phyloP scores from a whole-genome alignment of 2,329 filamentous ascomycete species.

The Alternaria solani region DNA sequence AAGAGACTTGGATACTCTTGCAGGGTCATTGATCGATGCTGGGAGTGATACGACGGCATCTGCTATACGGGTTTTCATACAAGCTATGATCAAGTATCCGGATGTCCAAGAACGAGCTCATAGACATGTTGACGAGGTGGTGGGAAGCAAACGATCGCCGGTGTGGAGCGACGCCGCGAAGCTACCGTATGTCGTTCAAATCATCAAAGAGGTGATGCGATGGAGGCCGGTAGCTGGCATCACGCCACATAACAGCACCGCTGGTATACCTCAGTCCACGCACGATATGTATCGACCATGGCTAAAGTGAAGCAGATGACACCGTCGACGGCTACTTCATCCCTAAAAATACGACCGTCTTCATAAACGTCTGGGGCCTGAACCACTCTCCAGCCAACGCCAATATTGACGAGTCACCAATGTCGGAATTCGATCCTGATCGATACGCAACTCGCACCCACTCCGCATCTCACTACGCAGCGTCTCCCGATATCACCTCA shows the following conservation, averaged over 20 bases:
- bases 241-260: neutral
- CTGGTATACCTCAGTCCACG: neutral
- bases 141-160: conserved; percentile 19
- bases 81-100: conserved; percentile 12
- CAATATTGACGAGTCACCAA: conserved; percentile 21
- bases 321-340: conserved; percentile 49
- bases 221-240: conserved; percentile 40
- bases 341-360: conserved; percentile 39
- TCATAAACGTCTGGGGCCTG: conserved; percentile 41
- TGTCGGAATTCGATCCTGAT: conserved; percentile 46
- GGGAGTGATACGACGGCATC: conserved; percentile 42
- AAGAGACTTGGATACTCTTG: conserved; percentile 49
- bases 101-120: conserved; percentile 39
- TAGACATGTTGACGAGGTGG: conserved; percentile 40
- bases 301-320: conserved; percentile 49
- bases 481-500: conserved; percentile 41
- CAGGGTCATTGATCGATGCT: conserved; percentile 32
- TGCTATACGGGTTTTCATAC: conserved; percentile 11
- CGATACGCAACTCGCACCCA: conserved; percentile 43
- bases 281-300: neutral
- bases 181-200: conserved; percentile 38
- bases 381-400: conserved; percentile 28
- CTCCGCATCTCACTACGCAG: conserved; percentile 50
- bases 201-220: conserved; percentile 44
- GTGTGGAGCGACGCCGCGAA: conserved; percentile 22